Evolutionary conservation across 108 stramenopile species (phyloP), one percentile per base, ranked within the genome.

Genomic region (Nannochloropsis gaditana): DNA sequence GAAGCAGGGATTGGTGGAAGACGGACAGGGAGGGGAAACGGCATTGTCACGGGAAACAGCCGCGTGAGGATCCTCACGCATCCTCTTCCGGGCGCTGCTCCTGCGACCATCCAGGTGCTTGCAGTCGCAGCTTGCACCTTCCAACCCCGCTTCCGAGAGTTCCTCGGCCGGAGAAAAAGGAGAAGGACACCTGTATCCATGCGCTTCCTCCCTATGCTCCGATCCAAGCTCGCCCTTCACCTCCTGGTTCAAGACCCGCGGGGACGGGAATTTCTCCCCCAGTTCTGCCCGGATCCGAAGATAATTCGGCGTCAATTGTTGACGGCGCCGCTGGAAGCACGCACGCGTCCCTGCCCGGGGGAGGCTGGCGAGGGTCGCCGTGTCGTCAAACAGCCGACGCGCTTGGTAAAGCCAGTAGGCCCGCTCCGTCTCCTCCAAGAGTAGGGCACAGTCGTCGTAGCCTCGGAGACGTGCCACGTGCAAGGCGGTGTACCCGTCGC

Each of bases 401-500:
- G 59, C 59, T 8, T 73, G 59, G 6, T 73, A 73, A n/a, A 73
- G 59, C 59, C 59, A 73, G 59, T 73, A 73, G 2, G 59, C 59
- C 59, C 59, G 15, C 59, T 73, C 59, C 8, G 59, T 73, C 19
- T 73, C 59, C 59, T 73, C 59, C 59, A 73, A 73, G 19, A 73
- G n/a, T n/a, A 0, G n/a, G 19, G 59, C 59, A 73, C 59, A 73
- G n/a, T 73, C 59, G 5, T 73, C 59, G 6, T 73, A 73, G 19
- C 59, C 59, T 2, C 59, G 15, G 19, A 73, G n/a, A 4, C 59
- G 59, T 73, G 59, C 59, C 59, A 73, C 59, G 6, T 73, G 59
- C 59, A 73, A 73, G 2, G 59, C 59, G 19, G 59, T 73, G 59
- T 73, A 73, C 59, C 59, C 59, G n/a, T 73, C 59, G n/a, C 59